Conservation (phyloP, 768 basidiomycete species). For the Boletus speciosus region DNA sequence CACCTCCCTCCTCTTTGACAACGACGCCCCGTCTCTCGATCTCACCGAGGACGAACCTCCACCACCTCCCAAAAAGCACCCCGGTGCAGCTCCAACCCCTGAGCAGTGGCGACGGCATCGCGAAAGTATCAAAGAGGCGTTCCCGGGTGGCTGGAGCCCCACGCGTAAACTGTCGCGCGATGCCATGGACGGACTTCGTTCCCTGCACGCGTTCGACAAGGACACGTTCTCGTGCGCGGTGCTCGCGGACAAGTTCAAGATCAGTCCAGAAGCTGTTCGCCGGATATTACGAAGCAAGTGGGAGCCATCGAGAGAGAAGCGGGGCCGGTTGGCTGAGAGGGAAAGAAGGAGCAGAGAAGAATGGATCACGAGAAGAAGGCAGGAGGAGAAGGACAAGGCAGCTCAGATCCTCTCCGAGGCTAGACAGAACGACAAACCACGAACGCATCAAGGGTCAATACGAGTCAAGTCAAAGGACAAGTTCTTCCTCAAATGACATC, state of each 20-base stretch:
- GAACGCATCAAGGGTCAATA: constrained; percentile 12
- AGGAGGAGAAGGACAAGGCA: constrained; percentile 39
- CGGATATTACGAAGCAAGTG: constrained; percentile 77
- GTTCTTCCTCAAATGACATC: constrained; percentile 41
- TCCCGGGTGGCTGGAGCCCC: constrained; percentile 73
- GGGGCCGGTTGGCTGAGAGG: constrained; percentile 44
- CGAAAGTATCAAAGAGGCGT: constrained; percentile 45
- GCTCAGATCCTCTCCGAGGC: constrained; percentile 34
- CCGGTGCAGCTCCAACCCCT: constrained; percentile 33
- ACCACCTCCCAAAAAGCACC: constrained; percentile 17
- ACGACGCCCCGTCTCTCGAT: constrained; percentile 17
- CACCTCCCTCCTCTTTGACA: constrained; percentile 27
- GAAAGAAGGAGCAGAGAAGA: constrained; percentile 47
- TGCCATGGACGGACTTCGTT: constrained; percentile 78
- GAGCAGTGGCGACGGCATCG: constrained; percentile 50
- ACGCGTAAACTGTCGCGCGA: constrained; percentile 77
- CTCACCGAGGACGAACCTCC: constrained; percentile 32
- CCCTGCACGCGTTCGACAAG: constrained; percentile 62
- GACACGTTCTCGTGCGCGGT: constrained; percentile 59
- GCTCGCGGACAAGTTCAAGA: constrained; percentile 73
- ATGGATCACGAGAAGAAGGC: constrained; percentile 34
- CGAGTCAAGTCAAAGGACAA: constrained; percentile 33
- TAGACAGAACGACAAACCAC: constrained; percentile 11
- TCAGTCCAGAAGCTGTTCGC: constrained; percentile 78
- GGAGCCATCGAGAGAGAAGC: constrained; percentile 56